phyloP scores from a whole-genome alignment of 2,329 filamentous ascomycete species.

The Phialocephala sp. region DNA sequence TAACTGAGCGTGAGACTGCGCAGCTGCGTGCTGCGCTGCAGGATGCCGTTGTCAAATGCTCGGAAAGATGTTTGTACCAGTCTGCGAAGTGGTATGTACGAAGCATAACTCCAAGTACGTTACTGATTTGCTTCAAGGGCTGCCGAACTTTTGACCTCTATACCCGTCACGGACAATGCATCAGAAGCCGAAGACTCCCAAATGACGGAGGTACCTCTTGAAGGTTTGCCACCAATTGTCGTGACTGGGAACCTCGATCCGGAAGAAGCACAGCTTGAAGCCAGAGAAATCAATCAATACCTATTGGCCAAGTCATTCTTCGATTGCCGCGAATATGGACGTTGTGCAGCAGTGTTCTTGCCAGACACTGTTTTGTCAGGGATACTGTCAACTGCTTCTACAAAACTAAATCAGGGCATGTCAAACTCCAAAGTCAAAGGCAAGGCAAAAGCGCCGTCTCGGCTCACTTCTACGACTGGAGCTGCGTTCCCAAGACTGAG shows the following conservation, averaged over 20 bases:
- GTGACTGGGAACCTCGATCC: constrained; percentile 66
- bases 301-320: constrained; percentile 93
- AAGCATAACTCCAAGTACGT: not conserved
- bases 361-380: constrained; percentile 79
- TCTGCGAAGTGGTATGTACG: constrained; percentile 85
- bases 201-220: constrained; percentile 59
- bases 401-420: constrained; percentile 45
- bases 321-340: constrained; percentile 93
- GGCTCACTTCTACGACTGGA: constrained; percentile 22
- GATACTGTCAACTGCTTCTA: constrained; percentile 55
- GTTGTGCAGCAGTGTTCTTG: constrained; percentile 87
- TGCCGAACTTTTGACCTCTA: constrained; percentile 87
- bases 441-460: constrained; percentile 53
- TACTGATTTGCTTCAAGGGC: constrained; percentile 64
- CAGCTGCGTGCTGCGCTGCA: constrained; percentile 71
- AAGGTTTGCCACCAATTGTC: constrained; percentile 55
- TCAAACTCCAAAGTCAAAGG: constrained; percentile 63
- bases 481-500: constrained; percentile 65
- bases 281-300: constrained; percentile 80
- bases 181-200: constrained; percentile 62
- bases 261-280: constrained; percentile 76
- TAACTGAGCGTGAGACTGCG: constrained; percentile 60
- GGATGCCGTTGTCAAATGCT: constrained; percentile 87
- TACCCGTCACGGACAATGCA: constrained; percentile 61
- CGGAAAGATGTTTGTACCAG: constrained; percentile 93